Evolutionary conservation across 345 rosid genomes (phyloP).

Genomic region (Camelina hispida): DNA sequence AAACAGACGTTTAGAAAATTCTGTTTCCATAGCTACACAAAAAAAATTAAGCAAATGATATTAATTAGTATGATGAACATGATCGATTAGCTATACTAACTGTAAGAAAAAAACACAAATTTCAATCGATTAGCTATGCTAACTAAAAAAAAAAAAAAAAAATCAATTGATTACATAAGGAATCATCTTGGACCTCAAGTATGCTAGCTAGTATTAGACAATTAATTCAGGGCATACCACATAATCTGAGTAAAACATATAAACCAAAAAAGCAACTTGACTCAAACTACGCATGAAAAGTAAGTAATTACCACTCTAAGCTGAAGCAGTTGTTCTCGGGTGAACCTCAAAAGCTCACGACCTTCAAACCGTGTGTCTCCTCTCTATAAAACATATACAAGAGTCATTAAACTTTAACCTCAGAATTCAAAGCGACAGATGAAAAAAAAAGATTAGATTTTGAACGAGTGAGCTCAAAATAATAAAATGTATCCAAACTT

Average conservation of each 20-base stretch:
- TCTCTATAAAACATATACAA: constrained; percentile 51
- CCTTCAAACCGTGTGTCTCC: constrained; percentile 71
- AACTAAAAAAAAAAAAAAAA: too few relatives aligned
- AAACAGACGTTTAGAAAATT: not conserved
- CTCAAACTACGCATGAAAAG: not conserved
- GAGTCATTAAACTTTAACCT: not conserved
- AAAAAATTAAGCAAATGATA: too few relatives aligned
- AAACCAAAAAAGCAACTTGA: not conserved
- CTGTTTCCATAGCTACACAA: not conserved
- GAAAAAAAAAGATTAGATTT: constrained; percentile 25
- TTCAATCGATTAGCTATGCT: too few relatives aligned
- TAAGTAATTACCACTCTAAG: constrained; percentile 59
- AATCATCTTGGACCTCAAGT: too few relatives aligned
- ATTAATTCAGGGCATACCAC: not conserved
- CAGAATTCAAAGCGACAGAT: not conserved
- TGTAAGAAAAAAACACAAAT: too few relatives aligned
- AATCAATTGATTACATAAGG: too few relatives aligned
- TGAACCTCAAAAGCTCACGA: constrained; percentile 63
- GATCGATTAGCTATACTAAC: too few relatives aligned
- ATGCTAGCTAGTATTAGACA: too few relatives aligned
- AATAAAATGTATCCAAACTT: not conserved
- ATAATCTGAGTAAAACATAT: not conserved
- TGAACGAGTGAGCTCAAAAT: not conserved
- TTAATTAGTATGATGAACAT: too few relatives aligned
- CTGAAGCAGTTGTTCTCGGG: constrained; percentile 77